Evolutionary conservation across 805 yeast species (phyloP).

Genomic region (Lipomyces anomalus): DNA sequence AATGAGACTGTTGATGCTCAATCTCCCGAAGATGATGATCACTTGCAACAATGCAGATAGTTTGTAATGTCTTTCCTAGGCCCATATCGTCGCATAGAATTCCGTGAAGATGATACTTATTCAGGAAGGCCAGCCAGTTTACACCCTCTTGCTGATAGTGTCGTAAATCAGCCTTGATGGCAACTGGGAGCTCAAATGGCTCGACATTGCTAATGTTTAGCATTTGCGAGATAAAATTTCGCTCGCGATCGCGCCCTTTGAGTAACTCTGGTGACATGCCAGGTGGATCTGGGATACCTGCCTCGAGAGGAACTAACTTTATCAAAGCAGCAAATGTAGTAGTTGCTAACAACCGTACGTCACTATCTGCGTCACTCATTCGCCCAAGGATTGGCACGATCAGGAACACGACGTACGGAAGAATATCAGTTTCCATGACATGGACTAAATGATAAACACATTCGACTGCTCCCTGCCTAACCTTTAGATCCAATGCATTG

Average conservation of each 20-base stretch:
- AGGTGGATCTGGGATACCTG: conserved; percentile 92
- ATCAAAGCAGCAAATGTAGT: conserved; percentile 95
- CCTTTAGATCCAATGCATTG: conserved; percentile 61
- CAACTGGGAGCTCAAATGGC: conserved; percentile 81
- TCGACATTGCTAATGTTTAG: conserved; percentile 91
- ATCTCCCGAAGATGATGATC: conserved; percentile 84
- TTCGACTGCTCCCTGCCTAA: conserved; percentile 92
- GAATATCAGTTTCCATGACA: conserved; percentile 79
- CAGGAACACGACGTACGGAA: conserved; percentile 91
- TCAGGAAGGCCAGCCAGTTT: conserved; percentile 93
- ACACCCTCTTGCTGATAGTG: conserved; percentile 98
- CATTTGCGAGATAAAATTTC: conserved; percentile 94
- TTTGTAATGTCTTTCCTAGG: conserved; percentile 91
- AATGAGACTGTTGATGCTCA: conserved; percentile 53
- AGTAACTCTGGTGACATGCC: conserved; percentile 81
- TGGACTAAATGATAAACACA: conserved; percentile 77
- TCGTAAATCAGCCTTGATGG: conserved; percentile 86
- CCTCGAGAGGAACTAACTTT: conserved; percentile 92
- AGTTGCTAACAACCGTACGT: conserved; percentile 84
- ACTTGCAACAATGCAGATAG: conserved; percentile 93
- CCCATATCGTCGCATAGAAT: conserved; percentile 99
- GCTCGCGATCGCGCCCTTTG: conserved; percentile 85
- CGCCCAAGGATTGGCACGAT: conserved; percentile 95
- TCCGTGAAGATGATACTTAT: conserved; percentile 93
- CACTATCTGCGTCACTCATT: conserved; percentile 92